Evolutionary conservation across 1,284 basidiomycete genomes (phyloP).

Genomic region (Leccinum angustisporum): DNA sequence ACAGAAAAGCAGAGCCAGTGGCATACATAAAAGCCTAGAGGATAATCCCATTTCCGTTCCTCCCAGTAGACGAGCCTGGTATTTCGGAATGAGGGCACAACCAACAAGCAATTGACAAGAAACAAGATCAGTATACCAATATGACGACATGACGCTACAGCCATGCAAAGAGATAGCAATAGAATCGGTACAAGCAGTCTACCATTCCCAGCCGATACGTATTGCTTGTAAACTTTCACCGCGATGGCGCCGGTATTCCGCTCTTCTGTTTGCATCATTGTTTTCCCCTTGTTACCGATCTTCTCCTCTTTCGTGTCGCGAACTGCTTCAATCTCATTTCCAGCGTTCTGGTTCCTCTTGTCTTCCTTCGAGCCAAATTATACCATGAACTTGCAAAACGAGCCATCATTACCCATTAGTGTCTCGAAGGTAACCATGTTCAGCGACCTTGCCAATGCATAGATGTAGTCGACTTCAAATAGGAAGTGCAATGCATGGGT

Average conservation of each 20-base stretch:
- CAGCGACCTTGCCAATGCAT: conserved; percentile 67
- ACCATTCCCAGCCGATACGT: conserved; percentile 53
- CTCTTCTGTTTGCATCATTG: conserved; percentile 50
- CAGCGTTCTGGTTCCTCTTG: conserved; percentile 21
- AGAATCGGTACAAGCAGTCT: conserved; percentile 53
- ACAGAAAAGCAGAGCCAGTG: background rate
- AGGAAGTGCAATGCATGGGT: conserved; percentile 85
- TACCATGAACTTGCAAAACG: conserved; percentile 72
- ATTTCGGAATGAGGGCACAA: background rate
- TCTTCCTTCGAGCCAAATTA: conserved; percentile 62
- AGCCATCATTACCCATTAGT: conserved; percentile 62
- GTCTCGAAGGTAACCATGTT: conserved; percentile 75
- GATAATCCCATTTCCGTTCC: conserved; percentile 52
- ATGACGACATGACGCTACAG: conserved; percentile 60
- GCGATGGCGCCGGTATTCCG: conserved; percentile 54
- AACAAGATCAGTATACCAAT: conserved; percentile 46
- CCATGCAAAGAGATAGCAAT: conserved; percentile 48
- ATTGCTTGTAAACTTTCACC: conserved; percentile 54
- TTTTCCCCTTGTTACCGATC: conserved; percentile 12
- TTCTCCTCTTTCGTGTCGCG: conserved; percentile 29
- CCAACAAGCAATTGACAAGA: conserved; percentile 12
- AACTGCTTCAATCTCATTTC: conserved; percentile 28
- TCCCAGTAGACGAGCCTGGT: conserved; percentile 72
- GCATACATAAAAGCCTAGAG: conserved; percentile 62
- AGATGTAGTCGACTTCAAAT: conserved; percentile 75